Evolutionary conservation across 495 filamentous ascomycete genomes (phyloP).

Genomic region (Parachaetomium inaequale): DNA sequence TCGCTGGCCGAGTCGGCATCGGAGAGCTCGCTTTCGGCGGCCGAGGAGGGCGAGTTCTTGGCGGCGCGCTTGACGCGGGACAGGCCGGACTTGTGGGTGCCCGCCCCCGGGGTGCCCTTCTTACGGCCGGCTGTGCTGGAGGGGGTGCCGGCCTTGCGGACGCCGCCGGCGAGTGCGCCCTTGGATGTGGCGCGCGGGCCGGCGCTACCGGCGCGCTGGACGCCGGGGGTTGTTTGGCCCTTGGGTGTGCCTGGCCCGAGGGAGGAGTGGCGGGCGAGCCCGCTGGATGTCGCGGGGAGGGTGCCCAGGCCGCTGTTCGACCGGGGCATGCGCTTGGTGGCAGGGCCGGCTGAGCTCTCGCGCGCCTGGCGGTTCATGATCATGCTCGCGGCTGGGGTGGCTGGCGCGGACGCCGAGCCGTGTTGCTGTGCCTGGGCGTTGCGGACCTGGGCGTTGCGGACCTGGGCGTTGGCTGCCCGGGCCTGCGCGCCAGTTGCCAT

Average conservation of each 20-base stretch:
- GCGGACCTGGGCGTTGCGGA: constrained; percentile 39
- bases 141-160: constrained; percentile 60
- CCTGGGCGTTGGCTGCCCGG: constrained; percentile 40
- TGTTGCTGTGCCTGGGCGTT: constrained; percentile 41
- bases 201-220: constrained; percentile 65
- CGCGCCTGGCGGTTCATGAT: constrained; percentile 62
- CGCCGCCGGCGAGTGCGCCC: constrained; percentile 28
- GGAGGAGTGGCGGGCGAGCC: constrained; percentile 72
- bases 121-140: constrained; percentile 53
- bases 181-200: constrained; percentile 61
- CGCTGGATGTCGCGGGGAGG: constrained; percentile 66
- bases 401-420: constrained; percentile 56
- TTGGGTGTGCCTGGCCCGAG: constrained; percentile 86
- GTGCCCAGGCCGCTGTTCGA: constrained; percentile 61
- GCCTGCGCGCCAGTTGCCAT: constrained; percentile 44
- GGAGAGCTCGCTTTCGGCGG: constrained; percentile 60
- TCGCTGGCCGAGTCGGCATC: constrained; percentile 60
- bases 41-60: constrained; percentile 58
- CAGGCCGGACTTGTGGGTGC: constrained; percentile 46
- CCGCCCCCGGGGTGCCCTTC: constrained; percentile 55
- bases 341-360: constrained; percentile 72
- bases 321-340: constrained; percentile 65
- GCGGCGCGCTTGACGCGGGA: constrained; percentile 52
- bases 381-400: constrained; percentile 61
- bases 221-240: constrained; percentile 53